Base-by-base conservation (phyloP, 495 filamentous ascomycete species). In the Oidiodendron maius region DNA sequence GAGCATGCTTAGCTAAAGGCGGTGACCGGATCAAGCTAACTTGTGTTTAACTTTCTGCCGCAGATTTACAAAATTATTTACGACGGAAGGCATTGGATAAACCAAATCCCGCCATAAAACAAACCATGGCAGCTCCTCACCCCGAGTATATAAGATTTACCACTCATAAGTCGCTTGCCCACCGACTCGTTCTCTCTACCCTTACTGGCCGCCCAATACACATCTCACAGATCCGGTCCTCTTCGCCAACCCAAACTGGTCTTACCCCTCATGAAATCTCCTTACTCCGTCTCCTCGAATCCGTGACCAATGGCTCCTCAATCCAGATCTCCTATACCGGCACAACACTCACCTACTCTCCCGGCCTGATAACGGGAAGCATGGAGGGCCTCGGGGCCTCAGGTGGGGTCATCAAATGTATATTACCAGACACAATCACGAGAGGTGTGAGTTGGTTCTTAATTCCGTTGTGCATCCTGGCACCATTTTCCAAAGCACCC, bases 261-360 rank as follows among this genome's bases (percentile, higher is more conserved):
- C 85, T 99, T 38, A 80, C 86, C 43, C 81, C 87, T 40, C 86
- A 94, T 71, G 94, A 99, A 70, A 81, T 96, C 60, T 95, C 91
- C 26, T 88, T 99, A 68, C 77, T 99, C 15, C 93, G 94, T 42
- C 84, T 99, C 6, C 82, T 99, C 55, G 93, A 97, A 63, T 73
- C 85, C 44, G 74, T 99, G 57, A 97, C 94, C 61, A 99, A 99
- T 78, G 94, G 94, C 70, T 85, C 87, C 24, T 76, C 80, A 50
- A 87, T 96, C 70, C 88, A 96, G 61, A 94, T 99, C 56, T 93
- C 89, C 13, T 88, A 94, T 66, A 96, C 88, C 9, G 93, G 94
- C 54, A 97, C 93, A 0, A 88, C 87, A 12, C 73, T 97, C 37
- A 81, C 89, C 26, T 97, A 93, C 70, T 82, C 84, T 40, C 94